Evolutionary conservation across 1,284 basidiomycete species (phyloP).

Genomic region (Singerocomus inundabilis): DNA sequence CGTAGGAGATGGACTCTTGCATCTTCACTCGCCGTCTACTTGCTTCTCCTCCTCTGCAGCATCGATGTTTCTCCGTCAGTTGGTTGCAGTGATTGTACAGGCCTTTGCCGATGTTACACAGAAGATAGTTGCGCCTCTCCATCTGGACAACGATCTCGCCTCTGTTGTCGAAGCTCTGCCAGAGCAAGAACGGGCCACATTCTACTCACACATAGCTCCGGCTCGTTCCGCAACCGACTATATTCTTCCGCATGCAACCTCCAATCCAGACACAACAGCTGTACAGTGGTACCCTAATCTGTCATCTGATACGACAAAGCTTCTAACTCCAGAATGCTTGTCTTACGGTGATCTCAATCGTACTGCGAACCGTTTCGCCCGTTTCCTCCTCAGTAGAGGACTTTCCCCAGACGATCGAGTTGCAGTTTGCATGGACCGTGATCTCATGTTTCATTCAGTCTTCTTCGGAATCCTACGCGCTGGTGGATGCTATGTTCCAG

Average conservation of each 20-base stretch:
- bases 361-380: slow-evolving; percentile 42
- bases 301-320: slow-evolving; percentile 12
- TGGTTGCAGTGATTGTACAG: slow-evolving; percentile 20
- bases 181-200: slow-evolving; percentile 22
- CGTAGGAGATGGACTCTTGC: slow-evolving; percentile 8
- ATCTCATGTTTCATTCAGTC: slow-evolving; percentile 44
- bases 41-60: slow-evolving; percentile 23
- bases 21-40: slow-evolving; percentile 24
- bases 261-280: slow-evolving; percentile 35
- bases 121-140: slow-evolving; percentile 24
- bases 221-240: slow-evolving; percentile 40
- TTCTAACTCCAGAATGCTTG: slow-evolving; percentile 20
- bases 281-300: slow-evolving; percentile 43
- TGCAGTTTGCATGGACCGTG: slow-evolving; percentile 48
- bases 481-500: slow-evolving; percentile 56
- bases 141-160: slow-evolving; percentile 32
- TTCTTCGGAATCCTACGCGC: slow-evolving; percentile 50
- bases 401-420: slow-evolving; percentile 44
- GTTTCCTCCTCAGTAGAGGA: slow-evolving; percentile 42
- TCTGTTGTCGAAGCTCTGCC: slow-evolving; percentile 36
- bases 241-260: slow-evolving; percentile 32
- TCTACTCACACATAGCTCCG: slow-evolving; percentile 31
- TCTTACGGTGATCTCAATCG: slow-evolving; percentile 42
- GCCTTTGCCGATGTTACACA: slow-evolving; percentile 5
- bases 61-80: slow-evolving; percentile 29